A percentile compares a stretch with the other conserved stretches of the same genome.
These are phyloP conservation scores for Fraxinus pennsylvanica DNA, from an alignment of 257 asterid genomes.

Conservation along the genomic window DNA sequence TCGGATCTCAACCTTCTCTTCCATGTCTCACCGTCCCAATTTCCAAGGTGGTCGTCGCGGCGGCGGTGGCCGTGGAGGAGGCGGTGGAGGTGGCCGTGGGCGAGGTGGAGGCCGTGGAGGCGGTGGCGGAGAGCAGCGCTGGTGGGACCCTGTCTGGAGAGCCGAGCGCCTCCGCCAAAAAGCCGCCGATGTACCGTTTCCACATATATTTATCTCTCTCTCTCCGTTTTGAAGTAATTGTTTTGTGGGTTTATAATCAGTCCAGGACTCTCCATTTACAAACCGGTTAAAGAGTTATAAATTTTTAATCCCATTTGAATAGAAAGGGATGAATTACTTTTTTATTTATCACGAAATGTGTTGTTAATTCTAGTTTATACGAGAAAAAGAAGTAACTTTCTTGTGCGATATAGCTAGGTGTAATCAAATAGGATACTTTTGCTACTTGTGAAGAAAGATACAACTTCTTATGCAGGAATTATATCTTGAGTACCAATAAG, in stretches of 20 bases:
- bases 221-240: neutral
- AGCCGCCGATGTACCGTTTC: conserved; percentile 62
- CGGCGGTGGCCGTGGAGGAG: conserved; percentile 44
- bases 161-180: conserved; percentile 87
- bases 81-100: conserved; percentile 44
- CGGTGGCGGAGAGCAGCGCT: conserved; percentile 82
- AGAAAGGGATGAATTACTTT: neutral
- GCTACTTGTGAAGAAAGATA: neutral
- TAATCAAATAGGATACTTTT: neutral
- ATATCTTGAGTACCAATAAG: conserved; percentile 1
- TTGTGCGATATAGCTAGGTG: conserved; percentile 1
- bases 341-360: neutral
- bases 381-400: neutral
- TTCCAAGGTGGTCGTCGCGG: conserved; percentile 76
- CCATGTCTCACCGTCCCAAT: conserved; percentile 85
- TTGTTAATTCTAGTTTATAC: neutral
- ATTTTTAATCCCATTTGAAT: conserved; percentile 17
- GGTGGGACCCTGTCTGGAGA: conserved; percentile 99
- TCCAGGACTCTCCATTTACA: neutral
- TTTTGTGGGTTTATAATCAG: neutral
- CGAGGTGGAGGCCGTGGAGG: conserved; percentile 50
- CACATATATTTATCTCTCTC: neutral
- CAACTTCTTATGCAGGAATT: neutral
- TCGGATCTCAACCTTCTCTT: conserved; percentile 35
- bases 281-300: neutral